These are phyloP conservation scores for Cyberlindnera galapagoensis DNA, from an alignment of 805 yeast species.

Conservation along the genomic window DNA sequence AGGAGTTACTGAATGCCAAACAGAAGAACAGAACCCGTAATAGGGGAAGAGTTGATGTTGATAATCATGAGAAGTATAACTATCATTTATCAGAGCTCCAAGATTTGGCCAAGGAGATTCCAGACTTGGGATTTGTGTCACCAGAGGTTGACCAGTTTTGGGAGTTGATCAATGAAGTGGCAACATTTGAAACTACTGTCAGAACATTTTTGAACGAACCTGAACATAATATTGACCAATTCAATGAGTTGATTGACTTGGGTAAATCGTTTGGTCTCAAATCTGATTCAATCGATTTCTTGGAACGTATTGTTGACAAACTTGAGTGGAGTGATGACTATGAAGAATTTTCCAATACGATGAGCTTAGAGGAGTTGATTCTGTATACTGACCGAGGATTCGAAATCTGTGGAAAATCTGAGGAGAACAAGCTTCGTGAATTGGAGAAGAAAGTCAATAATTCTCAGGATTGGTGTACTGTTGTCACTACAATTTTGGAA, in stretches of 20 bases:
- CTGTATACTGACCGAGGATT: conserved; percentile 23
- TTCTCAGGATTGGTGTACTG: conserved; percentile 1
- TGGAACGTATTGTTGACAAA: conserved; percentile 33
- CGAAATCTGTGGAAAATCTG: conserved; percentile 19
- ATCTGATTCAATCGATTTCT: conserved; percentile 38
- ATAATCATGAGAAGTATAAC: conserved; percentile 6
- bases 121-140: conserved; percentile 42
- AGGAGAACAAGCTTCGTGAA: conserved; percentile 8
- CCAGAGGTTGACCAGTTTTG: conserved; percentile 56
- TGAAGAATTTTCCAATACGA: conserved; percentile 14
- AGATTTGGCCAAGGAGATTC: conserved; percentile 38
- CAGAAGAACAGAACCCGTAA: conserved; percentile 36
- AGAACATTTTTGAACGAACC: conserved; percentile 29
- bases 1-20: conserved; percentile 33
- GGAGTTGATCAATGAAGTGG: conserved; percentile 46
- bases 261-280: conserved; percentile 58
- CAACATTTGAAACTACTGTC: conserved; percentile 43
- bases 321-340: conserved; percentile 33
- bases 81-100: conserved; percentile 14
- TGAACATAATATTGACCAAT: conserved; percentile 33
- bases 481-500: not conserved
- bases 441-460: conserved; percentile 4
- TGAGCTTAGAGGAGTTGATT: conserved; percentile 18
- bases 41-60: conserved; percentile 9
- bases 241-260: conserved; percentile 44